Base-by-base conservation (phyloP, 2,329 filamentous ascomycete genomes). In the Coniosporium tulheliwenetii region DNA sequence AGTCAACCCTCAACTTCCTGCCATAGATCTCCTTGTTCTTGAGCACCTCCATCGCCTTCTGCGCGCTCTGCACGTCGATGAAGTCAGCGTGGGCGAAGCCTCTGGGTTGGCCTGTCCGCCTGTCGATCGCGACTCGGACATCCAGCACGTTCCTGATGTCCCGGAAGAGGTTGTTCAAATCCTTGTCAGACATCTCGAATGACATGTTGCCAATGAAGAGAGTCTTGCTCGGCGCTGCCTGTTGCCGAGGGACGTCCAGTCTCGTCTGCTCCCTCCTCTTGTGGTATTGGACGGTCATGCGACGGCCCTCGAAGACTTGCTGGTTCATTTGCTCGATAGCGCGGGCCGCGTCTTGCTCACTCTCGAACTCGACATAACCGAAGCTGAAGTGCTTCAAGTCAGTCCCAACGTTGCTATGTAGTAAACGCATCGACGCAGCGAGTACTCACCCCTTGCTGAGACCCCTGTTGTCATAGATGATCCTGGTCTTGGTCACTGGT, bases 61-160 rank as follows among this genome's bases (percentile, higher is more conserved):
- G 52, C n/a, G 85, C 83, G 45, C 75, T 75, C 46, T 77, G 70
- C 33, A 78, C 56, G 50, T 82, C 75, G 36, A 71, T 53, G 58
- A 93, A 93, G 55, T 93, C 84, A 38, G 79, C 81, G 56, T 93
- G 85, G 14, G 80, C 82, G 56, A 91, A 93, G 45, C 86, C 86
- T 57, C 83, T 72, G 32, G 82, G 81, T 62, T 82, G 79, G 37
- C 85, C 85, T 5, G 82, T 86, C 47, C 77, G 71, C 51, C 82
- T 75, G 61, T 93, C 85, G 50, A 91, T 81, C 39, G 85, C 81
- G 42, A 93, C 79, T 45, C 86, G 77, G 38, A 93, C 77, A 52
- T 87, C 82, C 41, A 71, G 63, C 38, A 89, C 71, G 56, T 83
- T 80, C 39, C 71, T 65, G 44, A 93, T 67, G 16, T 75, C 70